These are phyloP conservation scores for Quercus suber DNA, from an alignment of 306 rosid species.

Conservation along the genomic window DNA sequence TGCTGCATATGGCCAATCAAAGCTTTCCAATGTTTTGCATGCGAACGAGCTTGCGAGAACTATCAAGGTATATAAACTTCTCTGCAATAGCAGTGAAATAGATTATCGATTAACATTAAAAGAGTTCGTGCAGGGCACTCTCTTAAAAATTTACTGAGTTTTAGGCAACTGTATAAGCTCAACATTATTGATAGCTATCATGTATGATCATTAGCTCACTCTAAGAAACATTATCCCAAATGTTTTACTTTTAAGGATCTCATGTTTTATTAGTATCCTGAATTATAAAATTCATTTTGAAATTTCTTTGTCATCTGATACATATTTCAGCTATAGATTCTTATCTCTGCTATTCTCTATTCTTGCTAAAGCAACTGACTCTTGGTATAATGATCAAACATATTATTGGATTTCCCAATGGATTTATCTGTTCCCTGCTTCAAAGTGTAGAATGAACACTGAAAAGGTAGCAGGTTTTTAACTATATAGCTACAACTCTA, in stretches of 20 bases:
- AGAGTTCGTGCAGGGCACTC: constrained; percentile 1
- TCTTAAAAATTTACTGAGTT: neutral
- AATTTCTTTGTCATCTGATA: neutral
- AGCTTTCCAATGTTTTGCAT: constrained; percentile 84
- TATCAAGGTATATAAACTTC: constrained; percentile 48
- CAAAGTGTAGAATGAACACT: neutral
- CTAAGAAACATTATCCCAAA: neutral
- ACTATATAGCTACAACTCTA: neutral
- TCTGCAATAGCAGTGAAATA: constrained; percentile 8
- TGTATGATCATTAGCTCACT: constrained; percentile 2
- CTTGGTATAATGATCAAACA: neutral
- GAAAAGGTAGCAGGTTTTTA: neutral
- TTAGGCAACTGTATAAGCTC: neutral
- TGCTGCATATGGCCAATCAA: constrained; percentile 87
- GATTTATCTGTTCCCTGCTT: neutral
- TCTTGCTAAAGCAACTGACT: neutral
- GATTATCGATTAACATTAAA: constrained; percentile 12
- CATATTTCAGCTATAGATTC: neutral
- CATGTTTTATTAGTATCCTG: neutral
- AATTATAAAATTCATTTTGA: neutral
- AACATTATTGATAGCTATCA: neutral
- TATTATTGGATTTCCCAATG: neutral
- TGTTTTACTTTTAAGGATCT: constrained; percentile 4
- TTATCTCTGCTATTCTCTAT: neutral
- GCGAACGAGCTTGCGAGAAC: constrained; percentile 74